Evolutionary conservation across 352 stramenopile species (phyloP), one percentile per base, ranked within the genome.

Genomic region (Phytophthora colocasiae): DNA sequence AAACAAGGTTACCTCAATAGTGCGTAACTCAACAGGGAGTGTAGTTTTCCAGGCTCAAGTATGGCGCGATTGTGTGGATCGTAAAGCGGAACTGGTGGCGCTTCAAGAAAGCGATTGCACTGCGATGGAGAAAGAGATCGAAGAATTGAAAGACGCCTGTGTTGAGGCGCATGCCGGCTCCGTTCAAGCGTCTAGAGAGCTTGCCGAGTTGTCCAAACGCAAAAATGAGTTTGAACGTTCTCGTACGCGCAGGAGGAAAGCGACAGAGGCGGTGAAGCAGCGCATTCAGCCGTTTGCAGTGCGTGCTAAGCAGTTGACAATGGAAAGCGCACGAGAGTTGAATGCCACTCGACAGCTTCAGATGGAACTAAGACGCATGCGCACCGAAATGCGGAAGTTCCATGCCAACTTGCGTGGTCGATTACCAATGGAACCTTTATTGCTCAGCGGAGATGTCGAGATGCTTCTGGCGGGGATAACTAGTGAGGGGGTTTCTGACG

Each of bases 41-140:
- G 77, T 89, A 19, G 58, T 90, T 11, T 94, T 91, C 56, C 86
- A 91, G 44, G 81, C 86, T 38, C 71, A 71, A 6, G 82, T 92
- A 14, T 94, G 86, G 86, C 75, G 76, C 1, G 83, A 91, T 48
- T 89, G 80, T 19, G 59, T 89, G 17, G 84, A 85, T 49, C 63
- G 73, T 38, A 85, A 83, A 41, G 17, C 76, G 24, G 46, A 77
- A 32, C 62, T 90, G 32, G 53, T 55, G 8, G 77, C 64, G 27
- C 67, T 91, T 40, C 70, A 83, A 50, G 81, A 91, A 38, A 59
- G 62, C 2, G 66, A 78, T 12, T 82, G 63, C 14, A 40, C 68
- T 5, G 75, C 61, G 11, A 67, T 87, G 49, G 82, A 90, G 56
- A 65, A 59, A 1, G 78, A 90, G 59, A 62, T 94, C 34, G 71